These are phyloP conservation scores for Agaricus blazei DNA, from an alignment of 768 basidiomycete genomes.

Conservation along the genomic window DNA sequence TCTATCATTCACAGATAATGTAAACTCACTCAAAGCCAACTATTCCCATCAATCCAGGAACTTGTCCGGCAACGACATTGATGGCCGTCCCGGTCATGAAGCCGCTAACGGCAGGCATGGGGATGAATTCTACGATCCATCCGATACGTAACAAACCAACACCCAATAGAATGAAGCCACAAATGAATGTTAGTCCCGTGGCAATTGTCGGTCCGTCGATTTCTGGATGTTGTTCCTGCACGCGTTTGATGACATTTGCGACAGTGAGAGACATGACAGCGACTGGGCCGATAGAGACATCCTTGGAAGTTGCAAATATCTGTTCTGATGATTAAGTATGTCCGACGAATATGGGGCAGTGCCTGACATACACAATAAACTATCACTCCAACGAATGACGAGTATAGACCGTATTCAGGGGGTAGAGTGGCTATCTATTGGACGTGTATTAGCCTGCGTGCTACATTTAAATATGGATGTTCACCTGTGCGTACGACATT, in stretches of 20 bases:
- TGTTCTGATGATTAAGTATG: constrained; percentile 19
- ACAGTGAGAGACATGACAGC: constrained; percentile 95
- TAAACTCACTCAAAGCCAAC: constrained; percentile 69
- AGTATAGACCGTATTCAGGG: constrained; percentile 89
- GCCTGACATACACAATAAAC: constrained; percentile 65
- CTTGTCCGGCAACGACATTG: constrained; percentile 82
- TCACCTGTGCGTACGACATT: constrained; percentile 81
- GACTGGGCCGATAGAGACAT: constrained; percentile 97
- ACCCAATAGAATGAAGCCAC: constrained; percentile 86
- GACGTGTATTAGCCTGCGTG: background rate
- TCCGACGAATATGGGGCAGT: background rate
- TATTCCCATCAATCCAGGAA: constrained; percentile 88
- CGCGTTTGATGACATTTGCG: constrained; percentile 70
- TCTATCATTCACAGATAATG: background rate
- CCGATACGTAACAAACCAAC: constrained; percentile 88
- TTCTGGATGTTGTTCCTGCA: constrained; percentile 50
- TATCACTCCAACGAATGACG: constrained; percentile 84
- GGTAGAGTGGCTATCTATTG: constrained; percentile 76
- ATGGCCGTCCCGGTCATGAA: constrained; percentile 99
- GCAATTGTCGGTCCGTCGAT: constrained; percentile 77
- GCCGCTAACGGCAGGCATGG: constrained; percentile 76
- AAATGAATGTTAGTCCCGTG: constrained; percentile 76
- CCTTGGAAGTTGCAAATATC: constrained; percentile 97
- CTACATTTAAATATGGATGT: no score
- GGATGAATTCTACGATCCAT: constrained; percentile 95